These are phyloP conservation scores for Magnaporthiopsis rhizophila DNA, from an alignment of 2,329 filamentous ascomycete species.

Conservation along the genomic window DNA sequence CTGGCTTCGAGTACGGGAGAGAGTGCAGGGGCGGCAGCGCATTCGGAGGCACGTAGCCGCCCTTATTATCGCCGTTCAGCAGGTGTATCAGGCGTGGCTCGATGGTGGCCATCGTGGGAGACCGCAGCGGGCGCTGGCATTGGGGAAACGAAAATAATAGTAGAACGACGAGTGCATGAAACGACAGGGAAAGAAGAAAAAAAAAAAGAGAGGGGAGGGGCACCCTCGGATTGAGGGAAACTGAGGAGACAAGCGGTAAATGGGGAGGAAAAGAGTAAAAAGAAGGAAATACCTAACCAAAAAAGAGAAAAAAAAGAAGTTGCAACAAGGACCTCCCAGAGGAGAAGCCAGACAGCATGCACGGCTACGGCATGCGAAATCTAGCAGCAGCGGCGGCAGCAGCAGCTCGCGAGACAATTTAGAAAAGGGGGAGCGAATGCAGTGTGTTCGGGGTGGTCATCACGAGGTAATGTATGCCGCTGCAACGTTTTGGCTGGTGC, in stretches of 20 bases:
- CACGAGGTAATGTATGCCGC: slow-evolving; percentile 6
- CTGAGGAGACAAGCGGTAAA: slow-evolving; percentile 2
- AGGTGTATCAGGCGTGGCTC: slow-evolving; percentile 60
- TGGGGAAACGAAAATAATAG: slow-evolving; percentile 17
- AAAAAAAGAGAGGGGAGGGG: not conserved
- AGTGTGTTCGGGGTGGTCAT: slow-evolving; percentile 2
- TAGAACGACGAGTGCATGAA: slow-evolving; percentile 1
- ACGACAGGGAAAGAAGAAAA: slow-evolving; percentile 10
- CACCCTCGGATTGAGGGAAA: not conserved
- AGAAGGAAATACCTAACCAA: not conserved
- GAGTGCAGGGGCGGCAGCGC: slow-evolving; percentile 48
- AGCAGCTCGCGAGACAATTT: not conserved
- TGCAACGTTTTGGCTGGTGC: slow-evolving; percentile 3
- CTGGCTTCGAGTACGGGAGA: slow-evolving; percentile 33
- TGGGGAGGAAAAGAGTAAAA: slow-evolving; percentile 1
- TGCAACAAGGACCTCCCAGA: not conserved
- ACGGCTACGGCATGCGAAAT: slow-evolving; percentile 4
- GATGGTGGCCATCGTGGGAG: slow-evolving; percentile 53
- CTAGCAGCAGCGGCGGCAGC: not conserved
- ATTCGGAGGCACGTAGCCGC: slow-evolving; percentile 39
- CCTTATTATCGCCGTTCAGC: slow-evolving; percentile 43
- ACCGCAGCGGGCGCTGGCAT: slow-evolving; percentile 28
- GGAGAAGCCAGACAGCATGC: not conserved
- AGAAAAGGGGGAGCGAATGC: not conserved
- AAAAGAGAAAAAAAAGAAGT: not conserved